Evolutionary conservation across 2,329 filamentous ascomycete genomes (phyloP), one percentile per base, ranked within the genome.

Genomic region (Rhytidhysteron rufulum): DNA sequence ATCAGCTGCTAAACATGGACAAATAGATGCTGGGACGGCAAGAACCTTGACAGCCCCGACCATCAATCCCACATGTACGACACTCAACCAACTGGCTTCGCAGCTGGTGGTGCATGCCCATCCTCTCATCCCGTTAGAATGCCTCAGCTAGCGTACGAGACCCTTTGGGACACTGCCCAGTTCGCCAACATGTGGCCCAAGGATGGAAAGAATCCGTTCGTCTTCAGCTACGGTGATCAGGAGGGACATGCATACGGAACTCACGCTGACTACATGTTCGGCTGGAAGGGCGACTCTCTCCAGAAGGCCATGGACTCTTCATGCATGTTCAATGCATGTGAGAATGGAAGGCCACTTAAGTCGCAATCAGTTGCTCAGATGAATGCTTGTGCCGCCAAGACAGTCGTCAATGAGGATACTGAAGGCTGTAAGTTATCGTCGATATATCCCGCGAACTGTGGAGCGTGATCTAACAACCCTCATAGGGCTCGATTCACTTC

Each of bases 1-100:
- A n/a, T n/a, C n/a, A n/a, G n/a, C n/a, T n/a, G n/a, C n/a, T n/a
- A n/a, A n/a, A n/a, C n/a, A n/a, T n/a, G n/a, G n/a, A n/a, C n/a
- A n/a, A n/a, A n/a, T n/a, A 51, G 47, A 37, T 87, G 83, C 72
- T 86, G 85, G 74, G 77, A 87, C 63, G 83, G 82, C 31, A 63
- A 67, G 40, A 62, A 73, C 34, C 72, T 74, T 32, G 79, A 77
- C 42, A 69, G 82, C 36, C 69, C 72, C 37, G 72, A 82, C 66
- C 80, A 79, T 68, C 40, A 45, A 36, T 43, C 44, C 31, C 54
- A 58, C 42, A 60, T 60, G 55, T 57, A 48, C 43, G 49, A 43
- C 31, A 58, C 53, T 1, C n/a, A n/a, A n/a, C n/a, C n/a, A n/a
- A n/a, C n/a, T n/a, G 45, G 39, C 7, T 59, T 59, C 46, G 37